phyloP scores from a whole-genome alignment of 495 filamentous ascomycete species.

The Hyphodiscus hymeniophilus region DNA sequence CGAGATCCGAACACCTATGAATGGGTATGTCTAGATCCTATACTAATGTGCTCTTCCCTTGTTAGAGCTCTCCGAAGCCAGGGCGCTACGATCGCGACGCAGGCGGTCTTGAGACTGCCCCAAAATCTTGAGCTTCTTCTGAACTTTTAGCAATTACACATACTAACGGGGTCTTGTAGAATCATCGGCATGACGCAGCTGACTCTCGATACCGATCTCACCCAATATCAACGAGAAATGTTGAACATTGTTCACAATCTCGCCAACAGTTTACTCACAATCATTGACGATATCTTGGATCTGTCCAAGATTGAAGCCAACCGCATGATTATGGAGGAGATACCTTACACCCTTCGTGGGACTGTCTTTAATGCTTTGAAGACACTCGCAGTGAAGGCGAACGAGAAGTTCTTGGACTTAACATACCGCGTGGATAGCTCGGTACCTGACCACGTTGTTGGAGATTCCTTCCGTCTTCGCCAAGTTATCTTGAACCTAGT shows the following conservation, averaged over 20 bases:
- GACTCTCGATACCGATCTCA: conserved; percentile 91
- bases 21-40: too few relatives aligned
- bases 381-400: conserved; percentile 92
- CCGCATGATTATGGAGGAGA: conserved; percentile 98
- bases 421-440: conserved; percentile 92
- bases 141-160: too few relatives aligned
- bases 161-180: too few relatives aligned
- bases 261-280: conserved; percentile 93
- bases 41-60: conserved; percentile 5
- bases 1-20: conserved; percentile 98
- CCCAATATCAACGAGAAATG: conserved; percentile 95
- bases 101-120: too few relatives aligned
- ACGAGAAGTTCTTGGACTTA: conserved; percentile 89
- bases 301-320: conserved; percentile 99
- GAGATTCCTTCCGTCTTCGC: conserved; percentile 91
- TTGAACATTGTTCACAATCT: conserved; percentile 97
- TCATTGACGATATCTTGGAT: conserved; percentile 98
- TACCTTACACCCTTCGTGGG: conserved; percentile 89
- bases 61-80: background rate
- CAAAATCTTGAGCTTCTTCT: too few relatives aligned
- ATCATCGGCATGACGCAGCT: conserved; percentile 96
- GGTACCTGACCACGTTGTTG: conserved; percentile 92
- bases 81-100: too few relatives aligned
- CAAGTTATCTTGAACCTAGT: conserved; percentile 88
- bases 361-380: conserved; percentile 98